phyloP scores from a whole-genome alignment of 768 basidiomycete genomes.

The Mycena galericulata region DNA sequence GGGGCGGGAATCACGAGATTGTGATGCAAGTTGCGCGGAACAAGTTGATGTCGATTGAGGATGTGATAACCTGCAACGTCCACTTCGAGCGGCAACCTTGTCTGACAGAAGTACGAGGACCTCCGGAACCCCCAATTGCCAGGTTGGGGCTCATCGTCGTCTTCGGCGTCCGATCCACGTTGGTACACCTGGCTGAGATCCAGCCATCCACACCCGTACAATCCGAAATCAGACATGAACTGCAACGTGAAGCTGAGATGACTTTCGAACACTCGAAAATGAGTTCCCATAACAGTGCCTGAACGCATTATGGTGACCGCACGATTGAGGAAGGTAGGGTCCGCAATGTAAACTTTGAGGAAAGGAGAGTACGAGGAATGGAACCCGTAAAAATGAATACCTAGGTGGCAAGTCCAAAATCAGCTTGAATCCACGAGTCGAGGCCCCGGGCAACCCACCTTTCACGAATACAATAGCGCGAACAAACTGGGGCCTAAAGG shows the following conservation, averaged over 20 bases:
- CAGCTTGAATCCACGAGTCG: neutral
- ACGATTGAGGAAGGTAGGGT: conserved; percentile 78
- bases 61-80: conserved; percentile 87
- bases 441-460: conserved; percentile 53
- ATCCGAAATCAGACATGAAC: conserved; percentile 94
- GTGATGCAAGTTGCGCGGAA: conserved; percentile 69
- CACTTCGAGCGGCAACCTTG: conserved; percentile 80
- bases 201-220: conserved; percentile 95
- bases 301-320: conserved; percentile 83
- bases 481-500: conserved; percentile 68
- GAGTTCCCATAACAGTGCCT: conserved; percentile 84
- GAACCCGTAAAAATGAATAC: conserved; percentile 93
- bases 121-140: conserved; percentile 49
- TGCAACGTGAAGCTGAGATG: conserved; percentile 91
- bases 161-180: conserved; percentile 57
- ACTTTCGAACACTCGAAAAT: conserved; percentile 87
- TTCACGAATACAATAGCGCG: conserved; percentile 89
- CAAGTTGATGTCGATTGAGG: conserved; percentile 80
- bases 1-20: conserved; percentile 78
- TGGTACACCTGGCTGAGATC: conserved; percentile 77
- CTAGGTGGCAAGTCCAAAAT: conserved; percentile 11
- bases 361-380: conserved; percentile 87
- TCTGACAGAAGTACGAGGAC: conserved; percentile 75
- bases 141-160: conserved; percentile 43
- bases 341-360: conserved; percentile 84